Percentiles rank a stretch among this genome's conserved stretches.
Evolutionary conservation across 768 basidiomycete species (phyloP).

Genomic region (Boletus barrowsii): DNA sequence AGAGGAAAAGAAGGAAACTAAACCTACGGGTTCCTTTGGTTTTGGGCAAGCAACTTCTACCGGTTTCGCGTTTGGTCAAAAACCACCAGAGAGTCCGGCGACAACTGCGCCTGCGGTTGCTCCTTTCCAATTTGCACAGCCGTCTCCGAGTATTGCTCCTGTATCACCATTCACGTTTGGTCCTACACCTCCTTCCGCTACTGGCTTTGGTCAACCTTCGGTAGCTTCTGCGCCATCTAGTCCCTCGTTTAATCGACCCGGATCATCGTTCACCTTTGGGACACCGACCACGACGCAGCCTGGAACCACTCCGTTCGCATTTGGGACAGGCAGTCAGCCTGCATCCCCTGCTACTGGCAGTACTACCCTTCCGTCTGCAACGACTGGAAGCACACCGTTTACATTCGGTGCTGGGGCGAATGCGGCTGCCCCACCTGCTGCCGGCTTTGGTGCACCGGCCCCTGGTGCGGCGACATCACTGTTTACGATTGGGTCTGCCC

Average conservation of each 20-base stretch:
- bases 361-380: constrained; percentile 29
- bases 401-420: constrained; percentile 37
- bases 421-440: constrained; percentile 36
- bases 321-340: constrained; percentile 53
- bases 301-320: constrained; percentile 41
- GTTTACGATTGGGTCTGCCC: constrained; percentile 62
- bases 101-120: constrained; percentile 37
- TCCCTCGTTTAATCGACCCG: constrained; percentile 51
- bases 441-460: constrained; percentile 38
- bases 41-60: constrained; percentile 46
- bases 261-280: constrained; percentile 45
- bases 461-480: constrained; percentile 37
- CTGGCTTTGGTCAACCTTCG: constrained; percentile 43
- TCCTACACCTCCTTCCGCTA: constrained; percentile 31
- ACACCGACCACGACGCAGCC: constrained; percentile 36
- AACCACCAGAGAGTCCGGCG: constrained; percentile 36
- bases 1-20: constrained; percentile 46
- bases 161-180: constrained; percentile 47
- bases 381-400: constrained; percentile 29
- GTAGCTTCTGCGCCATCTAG: constrained; percentile 51
- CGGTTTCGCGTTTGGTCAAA: constrained; percentile 49
- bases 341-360: constrained; percentile 50
- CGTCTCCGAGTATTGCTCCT: constrained; percentile 36
- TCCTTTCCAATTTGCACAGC: constrained; percentile 48
- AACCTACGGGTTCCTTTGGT: constrained; percentile 40